A percentile compares a stretch with the other conserved stretches of the same genome.
phyloP scores from a whole-genome alignment of 768 basidiomycete species.

The Lactarius deliciosus region DNA sequence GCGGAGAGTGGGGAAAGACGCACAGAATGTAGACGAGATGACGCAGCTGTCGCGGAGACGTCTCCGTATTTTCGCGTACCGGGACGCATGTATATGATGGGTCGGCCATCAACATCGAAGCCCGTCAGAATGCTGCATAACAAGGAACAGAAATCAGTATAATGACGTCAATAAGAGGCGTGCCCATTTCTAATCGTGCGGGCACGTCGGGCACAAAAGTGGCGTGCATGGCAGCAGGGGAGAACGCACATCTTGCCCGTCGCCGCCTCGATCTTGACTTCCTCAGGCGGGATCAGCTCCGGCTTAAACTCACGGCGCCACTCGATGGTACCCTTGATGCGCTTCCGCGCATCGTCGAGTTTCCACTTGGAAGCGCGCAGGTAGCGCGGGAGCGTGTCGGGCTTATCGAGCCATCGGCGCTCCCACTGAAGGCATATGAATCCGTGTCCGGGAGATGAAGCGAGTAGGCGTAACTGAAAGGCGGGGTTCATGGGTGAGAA shows the following conservation, averaged over 20 bases:
- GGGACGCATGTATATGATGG: constrained; percentile 86
- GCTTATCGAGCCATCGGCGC: constrained; percentile 65
- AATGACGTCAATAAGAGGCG: constrained; percentile 3
- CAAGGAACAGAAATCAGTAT: not conserved
- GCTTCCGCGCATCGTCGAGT: constrained; percentile 68
- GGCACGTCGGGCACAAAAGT: constrained; percentile 1
- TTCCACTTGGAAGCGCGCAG: constrained; percentile 88
- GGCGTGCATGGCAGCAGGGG: not conserved
- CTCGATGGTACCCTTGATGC: constrained; percentile 75
- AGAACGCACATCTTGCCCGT: constrained; percentile 83
- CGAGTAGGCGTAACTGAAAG: constrained; percentile 65
- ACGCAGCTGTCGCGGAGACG: constrained; percentile 71
- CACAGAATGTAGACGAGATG: constrained; percentile 88
- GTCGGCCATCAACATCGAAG: constrained; percentile 84
- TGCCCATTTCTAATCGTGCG: not conserved
- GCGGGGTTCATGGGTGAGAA: not conserved
- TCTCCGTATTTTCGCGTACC: constrained; percentile 83
- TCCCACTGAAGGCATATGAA: constrained; percentile 76
- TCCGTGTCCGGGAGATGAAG: constrained; percentile 64
- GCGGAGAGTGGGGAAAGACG: constrained; percentile 36
- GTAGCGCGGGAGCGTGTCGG: constrained; percentile 71
- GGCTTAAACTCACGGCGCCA: constrained; percentile 87
- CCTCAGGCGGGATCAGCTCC: constrained; percentile 78
- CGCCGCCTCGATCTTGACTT: constrained; percentile 76
- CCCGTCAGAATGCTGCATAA: constrained; percentile 68